These are phyloP conservation scores for Baorangia bicolor DNA, from an alignment of 768 basidiomycete genomes.

Conservation along the genomic window DNA sequence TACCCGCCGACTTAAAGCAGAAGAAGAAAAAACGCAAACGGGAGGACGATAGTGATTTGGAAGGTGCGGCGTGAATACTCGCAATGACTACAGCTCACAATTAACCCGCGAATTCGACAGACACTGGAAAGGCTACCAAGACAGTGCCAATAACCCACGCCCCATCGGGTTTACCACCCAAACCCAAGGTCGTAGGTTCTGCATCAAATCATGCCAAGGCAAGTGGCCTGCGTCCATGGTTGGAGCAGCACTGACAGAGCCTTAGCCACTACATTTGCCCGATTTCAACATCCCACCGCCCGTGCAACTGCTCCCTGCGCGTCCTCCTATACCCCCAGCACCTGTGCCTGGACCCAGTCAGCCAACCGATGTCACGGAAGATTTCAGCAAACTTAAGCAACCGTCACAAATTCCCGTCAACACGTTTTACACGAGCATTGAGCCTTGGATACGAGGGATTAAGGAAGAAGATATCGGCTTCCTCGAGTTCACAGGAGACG, in stretches of 20 bases:
- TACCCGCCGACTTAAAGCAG: no score
- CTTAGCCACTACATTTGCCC: conserved; percentile 40
- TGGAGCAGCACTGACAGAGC: conserved; percentile 11
- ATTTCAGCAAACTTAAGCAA: conserved; percentile 82
- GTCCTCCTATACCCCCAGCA: conserved; percentile 60
- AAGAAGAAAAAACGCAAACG: conserved; percentile 88
- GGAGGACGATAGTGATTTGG: conserved; percentile 71
- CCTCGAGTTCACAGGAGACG: conserved; percentile 87
- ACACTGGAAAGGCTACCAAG: conserved; percentile 55
- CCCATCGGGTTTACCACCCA: conserved; percentile 43
- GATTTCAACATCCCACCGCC: conserved; percentile 62
- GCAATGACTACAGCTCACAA: neutral
- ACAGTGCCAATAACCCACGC: conserved; percentile 50
- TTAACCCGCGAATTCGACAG: conserved; percentile 32
- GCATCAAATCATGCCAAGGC: conserved; percentile 52
- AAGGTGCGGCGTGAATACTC: conserved; percentile 45
- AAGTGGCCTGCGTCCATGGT: conserved; percentile 11
- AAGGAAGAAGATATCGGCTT: conserved; percentile 97
- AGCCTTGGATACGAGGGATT: conserved; percentile 85
- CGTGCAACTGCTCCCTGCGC: conserved; percentile 51
- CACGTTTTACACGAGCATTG: conserved; percentile 87
- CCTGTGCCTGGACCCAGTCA: conserved; percentile 82
- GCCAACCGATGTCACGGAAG: conserved; percentile 79
- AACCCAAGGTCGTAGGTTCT: conserved; percentile 54
- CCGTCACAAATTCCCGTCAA: conserved; percentile 67